phyloP scores from a whole-genome alignment of 208 protist species.

The Acanthamoeba sp. region DNA sequence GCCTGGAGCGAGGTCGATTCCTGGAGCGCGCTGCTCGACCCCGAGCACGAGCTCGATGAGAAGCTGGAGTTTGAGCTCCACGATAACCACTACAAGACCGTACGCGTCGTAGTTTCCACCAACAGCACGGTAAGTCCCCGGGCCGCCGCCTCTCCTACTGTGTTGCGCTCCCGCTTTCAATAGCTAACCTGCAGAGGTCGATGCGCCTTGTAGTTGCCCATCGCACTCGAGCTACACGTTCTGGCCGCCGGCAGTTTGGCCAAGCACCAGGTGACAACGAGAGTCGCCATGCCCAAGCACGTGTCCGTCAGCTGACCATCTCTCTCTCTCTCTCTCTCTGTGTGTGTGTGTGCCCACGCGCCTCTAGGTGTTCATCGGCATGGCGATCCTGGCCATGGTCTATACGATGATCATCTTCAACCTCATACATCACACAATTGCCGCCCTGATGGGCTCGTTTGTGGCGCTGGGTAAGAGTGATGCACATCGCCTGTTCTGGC shows the following conservation, averaged over 20 bases:
- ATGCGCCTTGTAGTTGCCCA: background rate
- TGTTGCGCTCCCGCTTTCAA: background rate
- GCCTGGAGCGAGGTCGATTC: background rate
- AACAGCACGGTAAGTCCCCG: constrained; percentile 34
- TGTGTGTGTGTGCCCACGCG: background rate
- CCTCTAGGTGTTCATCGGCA: constrained; percentile 82
- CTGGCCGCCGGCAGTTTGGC: background rate
- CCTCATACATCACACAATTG: constrained; percentile 85
- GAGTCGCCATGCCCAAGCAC: no score
- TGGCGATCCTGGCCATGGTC: constrained; percentile 84
- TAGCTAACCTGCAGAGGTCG: background rate
- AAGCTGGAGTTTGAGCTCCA: constrained; percentile 51
- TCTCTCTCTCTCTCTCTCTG: no score
- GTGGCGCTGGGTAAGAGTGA: constrained; percentile 76
- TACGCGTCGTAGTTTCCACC: constrained; percentile 10
- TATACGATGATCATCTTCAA: constrained; percentile 89
- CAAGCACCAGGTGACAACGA: background rate
- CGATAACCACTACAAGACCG: constrained; percentile 23
- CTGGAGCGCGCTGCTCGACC: constrained; percentile 28
- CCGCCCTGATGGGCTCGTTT: constrained; percentile 86
- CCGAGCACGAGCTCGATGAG: background rate
- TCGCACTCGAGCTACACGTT: constrained; percentile 29
- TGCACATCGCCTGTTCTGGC: background rate
- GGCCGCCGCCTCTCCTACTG: background rate
- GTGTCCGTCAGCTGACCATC: no score